Evolutionary conservation across 2,329 filamentous ascomycete genomes (phyloP).

Genomic region (Leptographium procerum): DNA sequence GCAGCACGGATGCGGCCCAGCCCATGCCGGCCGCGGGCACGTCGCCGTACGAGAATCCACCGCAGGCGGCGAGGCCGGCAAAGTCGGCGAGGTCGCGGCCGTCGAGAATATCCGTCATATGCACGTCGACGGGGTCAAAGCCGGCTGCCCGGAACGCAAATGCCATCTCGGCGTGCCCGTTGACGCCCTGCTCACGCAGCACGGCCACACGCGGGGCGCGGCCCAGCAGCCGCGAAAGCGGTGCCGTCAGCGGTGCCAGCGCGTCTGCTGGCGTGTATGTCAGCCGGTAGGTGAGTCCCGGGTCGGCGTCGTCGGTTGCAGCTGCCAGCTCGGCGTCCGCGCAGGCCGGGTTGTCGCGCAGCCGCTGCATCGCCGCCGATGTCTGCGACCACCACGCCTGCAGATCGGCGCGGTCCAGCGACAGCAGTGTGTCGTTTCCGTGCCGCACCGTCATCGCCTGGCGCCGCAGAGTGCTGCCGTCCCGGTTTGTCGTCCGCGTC

Average conservation of each 20-base stretch:
- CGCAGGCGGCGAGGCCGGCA: slow-evolving; percentile 83
- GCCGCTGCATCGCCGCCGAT: slow-evolving; percentile 80
- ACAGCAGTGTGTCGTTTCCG: slow-evolving; percentile 55
- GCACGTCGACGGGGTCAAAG: slow-evolving; percentile 84
- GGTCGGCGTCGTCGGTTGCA: slow-evolving; percentile 64
- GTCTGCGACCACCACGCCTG: slow-evolving; percentile 85
- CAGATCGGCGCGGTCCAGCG: slow-evolving; percentile 57
- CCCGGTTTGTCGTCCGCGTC: slow-evolving; percentile 34
- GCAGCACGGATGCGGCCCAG: slow-evolving; percentile 87
- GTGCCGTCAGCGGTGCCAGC: slow-evolving; percentile 56
- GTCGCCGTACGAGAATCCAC: slow-evolving; percentile 76
- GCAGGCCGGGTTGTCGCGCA: slow-evolving; percentile 78
- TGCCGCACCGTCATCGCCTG: slow-evolving; percentile 70
- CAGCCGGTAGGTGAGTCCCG: slow-evolving; percentile 75
- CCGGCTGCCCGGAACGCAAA: slow-evolving; percentile 88
- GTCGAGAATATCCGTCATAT: slow-evolving; percentile 87
- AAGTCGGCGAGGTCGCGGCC: slow-evolving; percentile 67
- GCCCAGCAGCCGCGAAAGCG: slow-evolving; percentile 45
- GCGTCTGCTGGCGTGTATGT: slow-evolving; percentile 70
- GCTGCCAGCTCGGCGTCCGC: slow-evolving; percentile 73
- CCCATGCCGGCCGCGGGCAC: slow-evolving; percentile 90
- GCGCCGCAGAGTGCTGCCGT: slow-evolving; percentile 29
- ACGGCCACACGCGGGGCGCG: slow-evolving; percentile 71
- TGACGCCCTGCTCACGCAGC: slow-evolving; percentile 88
- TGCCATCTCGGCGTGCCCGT: slow-evolving; percentile 95